Evolutionary conservation across 2,329 filamentous ascomycete species (phyloP), one percentile per base, ranked within the genome.

Genomic region (Tolypocladium tropicale): DNA sequence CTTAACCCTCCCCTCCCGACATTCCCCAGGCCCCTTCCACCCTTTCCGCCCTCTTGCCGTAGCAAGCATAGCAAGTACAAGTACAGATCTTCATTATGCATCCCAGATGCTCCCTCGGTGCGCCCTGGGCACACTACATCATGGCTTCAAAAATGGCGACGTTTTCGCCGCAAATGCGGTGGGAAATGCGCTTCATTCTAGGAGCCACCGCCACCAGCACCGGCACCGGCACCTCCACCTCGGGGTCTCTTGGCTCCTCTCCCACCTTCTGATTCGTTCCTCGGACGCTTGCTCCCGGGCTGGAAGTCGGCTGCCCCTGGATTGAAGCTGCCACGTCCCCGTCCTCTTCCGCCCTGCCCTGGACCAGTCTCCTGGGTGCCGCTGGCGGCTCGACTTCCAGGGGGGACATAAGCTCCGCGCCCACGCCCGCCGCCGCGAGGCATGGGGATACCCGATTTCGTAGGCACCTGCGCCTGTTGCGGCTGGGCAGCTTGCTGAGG

Each of bases 291-390:
- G 61, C 75, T 79, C 4, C 81, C 80, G 10, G 78, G 77, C 46
- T 82, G 80, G 61, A 82, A 79, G 56, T 84, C 83, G 52, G 76
- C 72, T 11, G 78, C 81, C 14, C 70, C 70, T 1, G 77, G 75
- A 60, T 80, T 84, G 62, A 84, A 62, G 12, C 57, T 71, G 5
- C 54, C 55, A 12, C 69, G 69, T 25, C 77, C 72, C 34, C 74
- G 70, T 28, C 73, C 72, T 43, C 73, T 54, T 67, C 25, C 73
- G 63, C 21, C 69, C 60, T 61, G 67, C 16, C 64, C 68, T 16
- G 68, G 68, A 16, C 64, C 68, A n/a, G 67, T 67, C 21, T 74
- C 70, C 33, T 73, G 71, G 51, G 57, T 62, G 18, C 71, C 72
- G 52, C 68, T 70, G 7, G 66, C 65, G 4, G 61, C 61, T 33